A percentile compares a stretch with the other conserved stretches of the same genome.
These are phyloP conservation scores for Pichia sp. DNA, from an alignment of 1,139 yeast species.

Conservation along the genomic window DNA sequence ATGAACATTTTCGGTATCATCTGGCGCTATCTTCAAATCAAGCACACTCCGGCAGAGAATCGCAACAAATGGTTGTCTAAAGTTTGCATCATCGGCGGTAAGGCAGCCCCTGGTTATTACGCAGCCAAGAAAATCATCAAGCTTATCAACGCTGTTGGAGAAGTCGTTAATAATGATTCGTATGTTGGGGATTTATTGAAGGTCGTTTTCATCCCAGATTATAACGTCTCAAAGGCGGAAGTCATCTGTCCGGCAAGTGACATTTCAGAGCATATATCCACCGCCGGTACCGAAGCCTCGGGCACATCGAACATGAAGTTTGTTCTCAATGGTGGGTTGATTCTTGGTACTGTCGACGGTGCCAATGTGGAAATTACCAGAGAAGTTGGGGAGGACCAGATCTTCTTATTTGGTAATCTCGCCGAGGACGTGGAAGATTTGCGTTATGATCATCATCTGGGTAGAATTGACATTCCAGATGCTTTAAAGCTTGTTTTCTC, in stretches of 20 bases:
- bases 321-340: conserved; percentile 88
- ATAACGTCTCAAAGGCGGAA: conserved; percentile 92
- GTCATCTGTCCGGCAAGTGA: conserved; percentile 87
- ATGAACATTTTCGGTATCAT: conserved; percentile 86
- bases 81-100: conserved; percentile 86
- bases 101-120: conserved; percentile 95
- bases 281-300: conserved; percentile 96
- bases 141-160: conserved; percentile 75
- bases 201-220: conserved; percentile 86
- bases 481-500: conserved; percentile 57
- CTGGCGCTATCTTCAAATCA: conserved; percentile 72
- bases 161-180: conserved; percentile 72
- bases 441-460: conserved; percentile 68
- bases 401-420: conserved; percentile 85
- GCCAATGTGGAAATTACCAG: conserved; percentile 94
- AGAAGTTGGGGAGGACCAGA: conserved; percentile 86
- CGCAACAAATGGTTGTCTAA: conserved; percentile 68
- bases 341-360: conserved; percentile 95
- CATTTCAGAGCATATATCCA: conserved; percentile 90
- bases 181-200: conserved; percentile 73
- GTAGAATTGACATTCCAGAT: conserved; percentile 49
- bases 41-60: conserved; percentile 62
- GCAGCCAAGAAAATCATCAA: conserved; percentile 91
- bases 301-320: conserved; percentile 97
- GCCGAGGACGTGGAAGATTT: conserved; percentile 86